Base-by-base conservation (phyloP, 495 filamentous ascomycete species). In the Hypoxylon fragiforme region DNA sequence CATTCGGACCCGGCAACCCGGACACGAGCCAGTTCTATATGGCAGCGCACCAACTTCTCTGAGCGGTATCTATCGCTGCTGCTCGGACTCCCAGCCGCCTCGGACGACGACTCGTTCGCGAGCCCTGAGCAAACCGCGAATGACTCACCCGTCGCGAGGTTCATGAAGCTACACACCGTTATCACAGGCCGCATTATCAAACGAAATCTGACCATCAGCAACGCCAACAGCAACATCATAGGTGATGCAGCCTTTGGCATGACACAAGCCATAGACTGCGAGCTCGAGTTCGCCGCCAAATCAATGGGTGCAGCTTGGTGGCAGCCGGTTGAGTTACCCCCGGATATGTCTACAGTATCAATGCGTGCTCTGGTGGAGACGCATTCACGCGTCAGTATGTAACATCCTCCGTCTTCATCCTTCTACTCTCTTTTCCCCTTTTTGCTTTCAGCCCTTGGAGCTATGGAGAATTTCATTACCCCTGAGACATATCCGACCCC, bases 191-290 rank as follows among this genome's bases (percentile, higher is more conserved):
- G 69, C 13, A 72, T 79, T 13, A 72, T 76, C 37, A 73, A 74
- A 34, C 64, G 75, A 3, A 78, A 79, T 43, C 44, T 47, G 18
- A 57, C 50, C 50, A 60, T 43, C 48, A 54, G 46, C 5, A 41
- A 36, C 22, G 41, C 50, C n/a, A n/a, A n/a, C n/a, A n/a, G n/a
- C n/a, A n/a, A n/a, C n/a, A 0, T 24, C 28, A 28, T 28, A 1
- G 15, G 35, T 0, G 64, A 60, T n/a, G 31, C 62, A 1, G 49
- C 44, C n/a, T 64, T 67, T 13, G 49, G 50, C 22, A 55, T 36
- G 9, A 78, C 76, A 1, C 75, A 76, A 39, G 58, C 64, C 9
- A 77, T 79, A 28, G 73, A 82, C 49, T 59, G 66, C 47, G 60
- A 74, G 7, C 63, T 84, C 14, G 72, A 75, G 20, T 39, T 46